Evolutionary conservation across 2,329 filamentous ascomycete species (phyloP), one percentile per base, ranked within the genome.

Genomic region (Aspergillus tubingensis): DNA sequence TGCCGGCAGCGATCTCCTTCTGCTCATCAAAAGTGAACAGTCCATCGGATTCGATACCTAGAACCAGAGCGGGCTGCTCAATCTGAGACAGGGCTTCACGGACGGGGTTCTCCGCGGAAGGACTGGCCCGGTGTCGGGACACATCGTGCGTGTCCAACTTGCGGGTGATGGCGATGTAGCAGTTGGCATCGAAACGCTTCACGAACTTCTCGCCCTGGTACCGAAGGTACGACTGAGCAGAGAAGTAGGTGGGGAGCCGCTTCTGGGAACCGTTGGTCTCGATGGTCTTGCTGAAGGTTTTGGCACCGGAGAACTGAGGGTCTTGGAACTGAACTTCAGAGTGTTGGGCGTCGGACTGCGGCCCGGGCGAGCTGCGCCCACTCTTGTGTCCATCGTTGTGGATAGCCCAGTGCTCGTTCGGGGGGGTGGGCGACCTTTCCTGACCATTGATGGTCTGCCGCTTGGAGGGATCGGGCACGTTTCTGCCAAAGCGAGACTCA

Each of bases 181-280:
- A 99, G 76, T 99, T 99, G 70, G 92, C 91, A 77, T 99, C 95
- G 76, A 98, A 99, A 8, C 95, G 90, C 76, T 91, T 92, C 69
- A 98, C 95, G 70, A 99, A 99, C 77, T 99, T 99, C 69, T 89
- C 86, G 58, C 92, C 94, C 78, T 99, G 95, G 77, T 99, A 99
- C 19, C 95, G 90, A 47, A 99, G 85, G 77, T 99, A 99, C 0
- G 93, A 97, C 76, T 99, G 95, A 0, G 95, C 95, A 0, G 95
- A 98, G 78, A 98, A 99, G 78, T 97, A 97, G n/a, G 91, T 95
- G 7, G 88, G 87, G 0, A 86, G 85, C 6, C 76, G 74, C 59
- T 74, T 79, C 60, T 67, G 67, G 54, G 59, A 66, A 27, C 63
- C 63, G 48, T 62, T 54, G 57, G 68, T 61, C 36, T 89, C 51